Evolutionary conservation across 1,284 basidiomycete genomes (phyloP).

Genomic region (Hymenochaete sp.): DNA sequence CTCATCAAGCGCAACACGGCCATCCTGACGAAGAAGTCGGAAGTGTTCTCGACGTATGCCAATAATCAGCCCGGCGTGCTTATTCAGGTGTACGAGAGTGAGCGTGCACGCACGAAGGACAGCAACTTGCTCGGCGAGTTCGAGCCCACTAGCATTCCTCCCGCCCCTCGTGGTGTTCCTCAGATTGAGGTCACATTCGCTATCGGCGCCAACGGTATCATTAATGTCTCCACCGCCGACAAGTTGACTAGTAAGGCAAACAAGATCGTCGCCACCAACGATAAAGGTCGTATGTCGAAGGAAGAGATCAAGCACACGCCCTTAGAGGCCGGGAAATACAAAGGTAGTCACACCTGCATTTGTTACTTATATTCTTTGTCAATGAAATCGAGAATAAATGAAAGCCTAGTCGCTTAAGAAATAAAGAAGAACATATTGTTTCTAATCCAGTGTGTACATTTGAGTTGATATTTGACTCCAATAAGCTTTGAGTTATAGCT

Average conservation of each 20-base stretch:
- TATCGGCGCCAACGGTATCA: conserved; percentile 96
- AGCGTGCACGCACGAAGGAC: conserved; percentile 98
- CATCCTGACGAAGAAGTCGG: conserved; percentile 97
- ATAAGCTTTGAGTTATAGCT: too few relatives aligned
- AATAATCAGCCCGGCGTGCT: conserved; percentile 99
- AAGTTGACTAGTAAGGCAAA: conserved; percentile 97
- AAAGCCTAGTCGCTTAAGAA: too few relatives aligned
- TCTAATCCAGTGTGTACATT: too few relatives aligned
- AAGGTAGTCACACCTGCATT: conserved; percentile 51
- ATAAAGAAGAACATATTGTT: too few relatives aligned
- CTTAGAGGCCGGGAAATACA: conserved; percentile 87
- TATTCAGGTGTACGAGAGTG: conserved; percentile 99
- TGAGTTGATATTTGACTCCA: too few relatives aligned
- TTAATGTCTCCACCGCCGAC: conserved; percentile 93
- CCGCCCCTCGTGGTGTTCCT: conserved; percentile 41
- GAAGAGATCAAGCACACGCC: conserved; percentile 99
- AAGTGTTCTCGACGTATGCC: conserved; percentile 97
- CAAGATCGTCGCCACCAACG: conserved; percentile 96
- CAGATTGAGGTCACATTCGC: conserved; percentile 99
- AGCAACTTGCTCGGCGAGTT: conserved; percentile 99
- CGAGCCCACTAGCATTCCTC: conserved; percentile 86
- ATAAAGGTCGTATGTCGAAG: conserved; percentile 96
- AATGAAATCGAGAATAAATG: too few relatives aligned
- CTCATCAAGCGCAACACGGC: conserved; percentile 98
- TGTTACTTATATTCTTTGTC: too few relatives aligned